These are phyloP conservation scores for Lycium barbarum DNA, from an alignment of 257 asterid genomes.

Conservation along the genomic window DNA sequence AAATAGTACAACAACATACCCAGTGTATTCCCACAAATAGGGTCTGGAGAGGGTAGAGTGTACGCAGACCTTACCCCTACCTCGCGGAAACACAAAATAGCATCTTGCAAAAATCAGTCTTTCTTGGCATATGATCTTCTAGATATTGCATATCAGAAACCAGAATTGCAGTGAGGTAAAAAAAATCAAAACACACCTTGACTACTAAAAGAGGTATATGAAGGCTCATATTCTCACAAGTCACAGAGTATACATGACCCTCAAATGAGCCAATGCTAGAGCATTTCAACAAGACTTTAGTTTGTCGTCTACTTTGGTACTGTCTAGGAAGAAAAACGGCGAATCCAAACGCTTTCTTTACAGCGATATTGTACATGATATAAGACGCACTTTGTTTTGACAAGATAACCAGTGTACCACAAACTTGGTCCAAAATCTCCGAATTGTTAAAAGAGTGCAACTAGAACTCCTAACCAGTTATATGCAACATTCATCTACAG, in stretches of 20 bases:
- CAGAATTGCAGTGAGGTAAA: neutral
- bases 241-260: neutral
- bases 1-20: no score
- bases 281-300: neutral
- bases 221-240: constrained; percentile 12
- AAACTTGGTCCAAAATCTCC: constrained; percentile 10
- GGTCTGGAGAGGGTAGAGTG: no score
- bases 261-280: constrained; percentile 21
- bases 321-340: constrained; percentile 1
- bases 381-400: constrained; percentile 2
- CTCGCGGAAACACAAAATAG: neutral
- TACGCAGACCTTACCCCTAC: no score
- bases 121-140: neutral
- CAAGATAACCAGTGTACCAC: neutral
- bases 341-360: constrained; percentile 4
- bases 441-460: constrained; percentile 3
- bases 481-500: constrained; percentile 17
- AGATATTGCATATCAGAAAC: neutral
- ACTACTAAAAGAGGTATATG: neutral
- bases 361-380: constrained; percentile 5
- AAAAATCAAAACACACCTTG: neutral
- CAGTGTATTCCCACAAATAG: no score
- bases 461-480: constrained; percentile 20
- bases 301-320: neutral
- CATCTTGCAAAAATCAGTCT: neutral